Percentiles rank a stretch among this genome's conserved stretches.
These are phyloP conservation scores for Ophiosphaerella korrae DNA, from an alignment of 2,329 filamentous ascomycete species.

Conservation along the genomic window DNA sequence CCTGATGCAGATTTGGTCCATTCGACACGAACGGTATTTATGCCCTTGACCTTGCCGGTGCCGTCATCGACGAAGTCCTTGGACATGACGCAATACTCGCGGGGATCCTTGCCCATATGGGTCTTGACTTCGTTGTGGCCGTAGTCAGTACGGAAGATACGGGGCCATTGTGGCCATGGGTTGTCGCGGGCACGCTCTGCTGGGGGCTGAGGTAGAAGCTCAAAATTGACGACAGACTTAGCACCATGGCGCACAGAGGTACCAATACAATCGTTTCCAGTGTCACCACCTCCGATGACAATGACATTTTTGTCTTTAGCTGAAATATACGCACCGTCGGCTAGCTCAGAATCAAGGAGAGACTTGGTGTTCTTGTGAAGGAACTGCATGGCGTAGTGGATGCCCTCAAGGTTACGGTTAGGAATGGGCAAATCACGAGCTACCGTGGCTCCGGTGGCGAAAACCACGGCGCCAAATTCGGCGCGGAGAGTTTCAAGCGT, in stretches of 20 bases:
- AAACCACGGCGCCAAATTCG: slow-evolving; percentile 80
- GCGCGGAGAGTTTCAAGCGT: slow-evolving; percentile 74
- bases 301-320: slow-evolving; percentile 96
- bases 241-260: slow-evolving; percentile 94
- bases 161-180: slow-evolving; percentile 98
- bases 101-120: slow-evolving; percentile 93
- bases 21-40: slow-evolving; percentile 93
- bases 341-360: slow-evolving; percentile 85
- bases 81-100: slow-evolving; percentile 98
- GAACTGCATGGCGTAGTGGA: slow-evolving; percentile 98
- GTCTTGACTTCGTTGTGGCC: slow-evolving; percentile 95
- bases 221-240: slow-evolving; percentile 95
- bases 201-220: slow-evolving; percentile 90
- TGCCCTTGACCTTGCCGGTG: slow-evolving; percentile 85
- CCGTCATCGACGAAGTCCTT: slow-evolving; percentile 95
- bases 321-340: slow-evolving; percentile 85
- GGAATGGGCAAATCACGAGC: slow-evolving; percentile 91
- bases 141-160: slow-evolving; percentile 98
- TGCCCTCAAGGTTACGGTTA: slow-evolving; percentile 83
- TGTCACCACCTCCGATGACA: slow-evolving; percentile 97
- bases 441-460: slow-evolving; percentile 91
- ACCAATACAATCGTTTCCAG: slow-evolving; percentile 96
- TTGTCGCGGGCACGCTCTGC: slow-evolving; percentile 90
- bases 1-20: slow-evolving; percentile 90
- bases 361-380: slow-evolving; percentile 98